Conservation (phyloP, 2,329 filamentous ascomycete species). For the Epichloe elymi region DNA sequence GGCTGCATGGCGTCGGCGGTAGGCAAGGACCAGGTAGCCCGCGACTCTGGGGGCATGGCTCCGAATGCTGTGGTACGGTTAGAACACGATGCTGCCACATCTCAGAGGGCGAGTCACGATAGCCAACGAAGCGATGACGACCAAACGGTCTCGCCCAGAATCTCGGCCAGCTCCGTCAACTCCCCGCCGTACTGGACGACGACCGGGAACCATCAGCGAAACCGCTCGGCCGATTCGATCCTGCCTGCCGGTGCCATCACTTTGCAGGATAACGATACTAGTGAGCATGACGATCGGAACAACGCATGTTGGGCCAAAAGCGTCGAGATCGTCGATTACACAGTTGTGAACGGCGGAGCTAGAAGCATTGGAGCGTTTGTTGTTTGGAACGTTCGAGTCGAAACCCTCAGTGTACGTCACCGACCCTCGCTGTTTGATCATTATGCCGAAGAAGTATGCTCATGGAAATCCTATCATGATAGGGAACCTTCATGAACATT, state of each 20-base stretch:
- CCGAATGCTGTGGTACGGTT: not conserved
- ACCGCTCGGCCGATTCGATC: conserved; percentile 33
- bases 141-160: conserved; percentile 9
- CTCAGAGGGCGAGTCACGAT: conserved; percentile 6
- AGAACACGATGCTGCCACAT: not conserved
- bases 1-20: conserved; percentile 22
- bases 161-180: conserved; percentile 18
- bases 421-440: not conserved
- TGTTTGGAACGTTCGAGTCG: conserved; percentile 82
- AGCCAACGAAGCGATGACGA: conserved; percentile 4
- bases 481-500: conserved; percentile 50
- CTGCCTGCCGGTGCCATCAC: conserved; percentile 43
- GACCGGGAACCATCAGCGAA: conserved; percentile 21
- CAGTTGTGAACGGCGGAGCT: conserved; percentile 41
- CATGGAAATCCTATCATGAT: not conserved
- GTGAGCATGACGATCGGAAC: conserved; percentile 35
- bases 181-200: conserved; percentile 34
- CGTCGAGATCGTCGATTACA: conserved; percentile 44
- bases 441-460: not conserved
- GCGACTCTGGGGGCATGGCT: not conserved
- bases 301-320: conserved; percentile 52
- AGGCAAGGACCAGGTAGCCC: conserved; percentile 13
- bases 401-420: conserved; percentile 62
- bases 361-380: conserved; percentile 74
- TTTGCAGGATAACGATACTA: conserved; percentile 48